phyloP scores from a whole-genome alignment of 1,284 basidiomycete genomes.

The Leccinum pallidistipes region DNA sequence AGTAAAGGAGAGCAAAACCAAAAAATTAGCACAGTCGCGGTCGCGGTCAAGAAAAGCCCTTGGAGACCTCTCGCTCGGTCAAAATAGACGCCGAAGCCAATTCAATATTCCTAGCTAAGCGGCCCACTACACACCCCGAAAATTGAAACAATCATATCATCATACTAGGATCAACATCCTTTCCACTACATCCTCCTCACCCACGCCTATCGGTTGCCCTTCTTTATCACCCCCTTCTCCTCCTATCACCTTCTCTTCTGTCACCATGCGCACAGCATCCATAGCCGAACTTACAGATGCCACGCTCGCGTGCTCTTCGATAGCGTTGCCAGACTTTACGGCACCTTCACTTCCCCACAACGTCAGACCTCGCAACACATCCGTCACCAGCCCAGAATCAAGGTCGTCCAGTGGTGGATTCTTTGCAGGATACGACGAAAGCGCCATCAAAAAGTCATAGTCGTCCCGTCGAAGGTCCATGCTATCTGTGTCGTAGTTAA shows the following conservation, averaged over 20 bases:
- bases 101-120: slow-evolving; percentile 18
- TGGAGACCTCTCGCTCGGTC: not conserved
- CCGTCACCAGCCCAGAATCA: slow-evolving; percentile 42
- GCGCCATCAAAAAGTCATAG: slow-evolving; percentile 47
- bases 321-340: slow-evolving; percentile 1
- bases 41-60: slow-evolving; percentile 5
- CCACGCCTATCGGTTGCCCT: not conserved
- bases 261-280: not conserved
- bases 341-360: slow-evolving; percentile 37
- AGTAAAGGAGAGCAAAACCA: not conserved
- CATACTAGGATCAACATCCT: slow-evolving; percentile 23
- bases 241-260: not conserved
- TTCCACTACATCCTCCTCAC: slow-evolving; percentile 31
- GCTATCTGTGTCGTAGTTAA: slow-evolving; percentile 12
- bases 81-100: not conserved
- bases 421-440: slow-evolving; percentile 39
- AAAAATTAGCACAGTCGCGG: not conserved
- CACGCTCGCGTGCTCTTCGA: not conserved
- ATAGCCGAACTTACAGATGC: not conserved
- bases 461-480: slow-evolving; percentile 31
- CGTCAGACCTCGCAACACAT: slow-evolving; percentile 42
- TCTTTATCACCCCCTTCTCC: not conserved
- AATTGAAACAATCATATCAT: slow-evolving; percentile 3
- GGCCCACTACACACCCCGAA: slow-evolving; percentile 12
- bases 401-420: slow-evolving; percentile 41